These are phyloP conservation scores for Sporothrix pseudoabietina DNA, from an alignment of 2,329 filamentous ascomycete species.

Conservation along the genomic window DNA sequence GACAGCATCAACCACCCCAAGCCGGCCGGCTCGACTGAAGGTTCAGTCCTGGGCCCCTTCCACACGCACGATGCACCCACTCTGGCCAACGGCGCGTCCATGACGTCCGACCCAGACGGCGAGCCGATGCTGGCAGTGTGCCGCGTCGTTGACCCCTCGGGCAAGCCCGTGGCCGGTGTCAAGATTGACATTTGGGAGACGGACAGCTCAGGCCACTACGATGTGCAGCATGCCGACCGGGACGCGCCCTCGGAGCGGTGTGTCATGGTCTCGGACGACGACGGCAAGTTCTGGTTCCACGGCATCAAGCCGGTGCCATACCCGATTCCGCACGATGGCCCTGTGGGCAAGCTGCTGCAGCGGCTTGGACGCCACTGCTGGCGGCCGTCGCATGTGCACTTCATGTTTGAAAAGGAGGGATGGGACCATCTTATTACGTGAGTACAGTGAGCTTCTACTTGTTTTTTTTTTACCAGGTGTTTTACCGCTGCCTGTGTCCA, in stretches of 20 bases:
- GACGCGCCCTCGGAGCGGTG: constrained; percentile 70
- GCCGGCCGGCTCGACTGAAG: constrained; percentile 68
- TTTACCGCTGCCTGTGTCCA: background rate
- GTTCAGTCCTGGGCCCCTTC: constrained; percentile 79
- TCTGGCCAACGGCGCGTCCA: constrained; percentile 58
- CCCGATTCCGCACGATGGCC: constrained; percentile 81
- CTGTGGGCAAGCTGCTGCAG: constrained; percentile 72
- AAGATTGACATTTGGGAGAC: constrained; percentile 87
- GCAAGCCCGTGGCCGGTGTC: constrained; percentile 63
- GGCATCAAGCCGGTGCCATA: constrained; percentile 84
- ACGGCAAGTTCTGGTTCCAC: constrained; percentile 82
- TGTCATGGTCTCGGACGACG: constrained; percentile 62
- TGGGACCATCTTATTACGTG: constrained; percentile 84
- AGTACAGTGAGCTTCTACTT: constrained; percentile 43
- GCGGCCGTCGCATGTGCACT: constrained; percentile 79
- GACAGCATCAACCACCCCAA: constrained; percentile 85
- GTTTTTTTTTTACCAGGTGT: constrained; percentile 43
- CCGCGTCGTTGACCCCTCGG: constrained; percentile 65
- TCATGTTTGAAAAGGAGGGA: constrained; percentile 81
- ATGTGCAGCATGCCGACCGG: constrained; percentile 72
- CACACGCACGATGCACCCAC: constrained; percentile 75
- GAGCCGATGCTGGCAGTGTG: constrained; percentile 73
- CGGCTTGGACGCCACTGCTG: constrained; percentile 72
- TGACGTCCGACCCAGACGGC: constrained; percentile 70
- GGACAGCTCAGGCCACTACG: constrained; percentile 77